These are phyloP conservation scores for Onygena corvina DNA, from an alignment of 2,329 filamentous ascomycete genomes.

Conservation along the genomic window DNA sequence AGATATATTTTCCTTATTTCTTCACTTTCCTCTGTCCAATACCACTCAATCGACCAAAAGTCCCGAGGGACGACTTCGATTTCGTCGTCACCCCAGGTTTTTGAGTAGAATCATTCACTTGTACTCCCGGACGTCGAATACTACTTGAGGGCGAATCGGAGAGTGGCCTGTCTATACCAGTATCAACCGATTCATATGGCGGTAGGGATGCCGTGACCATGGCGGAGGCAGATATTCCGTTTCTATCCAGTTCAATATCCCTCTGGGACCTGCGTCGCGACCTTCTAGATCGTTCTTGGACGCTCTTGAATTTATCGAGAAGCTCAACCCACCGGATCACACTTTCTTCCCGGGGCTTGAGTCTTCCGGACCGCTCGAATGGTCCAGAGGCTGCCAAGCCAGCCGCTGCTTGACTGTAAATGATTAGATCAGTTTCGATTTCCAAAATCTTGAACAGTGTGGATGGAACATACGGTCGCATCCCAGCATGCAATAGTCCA, in stretches of 20 bases:
- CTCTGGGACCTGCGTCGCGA: conserved; percentile 45
- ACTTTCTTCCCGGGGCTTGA: conserved; percentile 70
- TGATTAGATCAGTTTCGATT: not conserved
- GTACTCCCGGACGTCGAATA: not conserved
- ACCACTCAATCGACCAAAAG: conserved; percentile 59
- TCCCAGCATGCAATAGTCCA: conserved; percentile 78
- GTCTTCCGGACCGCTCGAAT: conserved; percentile 56
- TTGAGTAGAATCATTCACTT: conserved; percentile 28
- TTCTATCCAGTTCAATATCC: conserved; percentile 40
- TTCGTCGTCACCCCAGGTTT: conserved; percentile 44
- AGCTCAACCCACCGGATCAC: conserved; percentile 85
- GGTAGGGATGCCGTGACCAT: conserved; percentile 6
- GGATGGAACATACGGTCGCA: conserved; percentile 53
- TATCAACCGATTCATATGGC: conserved; percentile 18
- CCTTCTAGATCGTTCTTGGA: conserved; percentile 74
- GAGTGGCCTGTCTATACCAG: conserved; percentile 23
- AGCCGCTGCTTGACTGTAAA: conserved; percentile 4
- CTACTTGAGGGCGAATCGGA: conserved; percentile 26
- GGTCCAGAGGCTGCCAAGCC: conserved; percentile 26
- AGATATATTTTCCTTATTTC: conserved; percentile 24
- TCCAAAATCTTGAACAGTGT: not conserved
- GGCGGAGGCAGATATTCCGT: conserved; percentile 26
- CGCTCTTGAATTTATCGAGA: conserved; percentile 83
- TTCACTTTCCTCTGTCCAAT: conserved; percentile 51
- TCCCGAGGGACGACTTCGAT: conserved; percentile 51